These are phyloP conservation scores for Magnaporthales sp. DNA, from an alignment of 2,329 filamentous ascomycete genomes.

Conservation along the genomic window DNA sequence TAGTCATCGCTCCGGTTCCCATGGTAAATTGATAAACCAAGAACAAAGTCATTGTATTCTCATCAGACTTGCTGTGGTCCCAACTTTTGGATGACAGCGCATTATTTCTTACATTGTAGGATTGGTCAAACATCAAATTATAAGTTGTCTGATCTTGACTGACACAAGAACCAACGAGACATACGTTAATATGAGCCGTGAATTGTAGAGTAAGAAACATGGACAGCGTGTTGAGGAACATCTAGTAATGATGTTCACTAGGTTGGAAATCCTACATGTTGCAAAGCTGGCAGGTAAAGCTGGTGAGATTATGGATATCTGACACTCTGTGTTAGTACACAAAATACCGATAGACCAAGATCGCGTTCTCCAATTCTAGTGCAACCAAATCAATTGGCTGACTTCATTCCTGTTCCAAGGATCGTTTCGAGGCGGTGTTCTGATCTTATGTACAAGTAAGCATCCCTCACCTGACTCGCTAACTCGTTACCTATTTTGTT, in stretches of 20 bases:
- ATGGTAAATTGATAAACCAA: background rate
- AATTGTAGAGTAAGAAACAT: background rate
- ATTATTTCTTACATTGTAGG: background rate
- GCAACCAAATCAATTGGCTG: background rate
- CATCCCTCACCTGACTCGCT: background rate
- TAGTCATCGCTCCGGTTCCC: background rate
- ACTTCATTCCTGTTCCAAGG: too few relatives aligned
- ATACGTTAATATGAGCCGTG: background rate
- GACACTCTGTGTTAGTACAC: too few relatives aligned
- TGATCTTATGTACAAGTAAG: background rate
- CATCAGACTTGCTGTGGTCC: background rate
- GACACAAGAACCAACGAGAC: background rate
- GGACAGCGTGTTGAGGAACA: accelerated
- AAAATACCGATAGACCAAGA: background rate
- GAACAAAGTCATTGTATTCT: background rate
- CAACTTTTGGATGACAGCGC: background rate
- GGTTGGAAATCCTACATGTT: background rate
- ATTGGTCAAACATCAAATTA: background rate
- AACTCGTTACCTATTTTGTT: too few relatives aligned
- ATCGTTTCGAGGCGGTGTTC: background rate
- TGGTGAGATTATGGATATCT: too few relatives aligned
- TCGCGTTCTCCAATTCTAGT: background rate
- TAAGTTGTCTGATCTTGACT: background rate
- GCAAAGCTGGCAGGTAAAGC: background rate
- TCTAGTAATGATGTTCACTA: background rate